Conservation (phyloP, 2,329 filamentous ascomycete species). For the Calonectria crousiana region DNA sequence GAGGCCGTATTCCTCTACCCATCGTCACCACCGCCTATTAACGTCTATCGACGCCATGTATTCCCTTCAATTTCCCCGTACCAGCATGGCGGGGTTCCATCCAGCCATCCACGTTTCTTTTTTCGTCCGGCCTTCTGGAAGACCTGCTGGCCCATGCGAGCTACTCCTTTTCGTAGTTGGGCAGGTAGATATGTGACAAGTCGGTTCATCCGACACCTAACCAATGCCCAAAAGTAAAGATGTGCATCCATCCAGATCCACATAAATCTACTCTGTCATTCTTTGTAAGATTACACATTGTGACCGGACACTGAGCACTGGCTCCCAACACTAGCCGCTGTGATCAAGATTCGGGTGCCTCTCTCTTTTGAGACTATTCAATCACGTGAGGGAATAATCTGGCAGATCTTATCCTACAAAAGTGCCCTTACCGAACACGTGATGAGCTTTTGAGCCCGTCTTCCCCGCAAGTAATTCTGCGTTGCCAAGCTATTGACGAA, state of each 20-base stretch:
- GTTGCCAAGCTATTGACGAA: slow-evolving; percentile 12
- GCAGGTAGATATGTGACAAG: not conserved
- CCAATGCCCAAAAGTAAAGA: not conserved
- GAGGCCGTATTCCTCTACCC: not conserved
- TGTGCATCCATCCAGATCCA: not conserved
- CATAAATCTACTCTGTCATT: not conserved
- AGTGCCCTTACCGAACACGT: not conserved
- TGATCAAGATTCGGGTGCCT: not conserved
- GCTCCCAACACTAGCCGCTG: not conserved
- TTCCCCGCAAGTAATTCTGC: not conserved
- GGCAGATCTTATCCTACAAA: not conserved
- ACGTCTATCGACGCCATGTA: not conserved
- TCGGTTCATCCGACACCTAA: not conserved
- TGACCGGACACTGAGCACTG: not conserved
- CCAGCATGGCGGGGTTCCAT: not conserved
- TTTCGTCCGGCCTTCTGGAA: slow-evolving; percentile 1
- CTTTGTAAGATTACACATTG: not conserved
- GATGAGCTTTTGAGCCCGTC: not conserved
- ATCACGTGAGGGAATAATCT: not conserved
- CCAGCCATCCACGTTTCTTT: not conserved
- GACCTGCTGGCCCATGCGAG: not conserved
- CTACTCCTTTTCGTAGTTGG: not conserved
- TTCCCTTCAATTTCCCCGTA: slow-evolving; percentile 5
- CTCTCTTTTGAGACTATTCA: not conserved
- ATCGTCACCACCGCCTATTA: not conserved